Evolutionary conservation across 192 early-diverging fungal genomes (phyloP).

Genomic region (Coemansia pectinata): DNA sequence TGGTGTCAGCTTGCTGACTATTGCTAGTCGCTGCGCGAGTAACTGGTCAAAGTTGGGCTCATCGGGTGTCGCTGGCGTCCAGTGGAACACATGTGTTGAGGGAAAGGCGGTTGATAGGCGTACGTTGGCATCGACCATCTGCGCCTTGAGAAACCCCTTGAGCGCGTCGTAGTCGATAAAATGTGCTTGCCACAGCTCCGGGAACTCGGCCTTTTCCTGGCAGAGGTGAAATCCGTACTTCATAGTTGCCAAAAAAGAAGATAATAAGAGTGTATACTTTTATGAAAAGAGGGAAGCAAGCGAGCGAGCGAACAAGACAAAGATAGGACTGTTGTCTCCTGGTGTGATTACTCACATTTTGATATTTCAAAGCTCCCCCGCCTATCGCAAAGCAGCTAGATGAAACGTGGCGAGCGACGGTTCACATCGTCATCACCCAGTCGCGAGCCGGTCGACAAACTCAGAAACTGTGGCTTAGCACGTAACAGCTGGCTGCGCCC

Average conservation of each 20-base stretch:
- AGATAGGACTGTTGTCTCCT: not conserved
- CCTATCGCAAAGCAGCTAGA: not conserved
- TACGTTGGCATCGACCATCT: slow-evolving; percentile 61
- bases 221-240: slow-evolving; percentile 74
- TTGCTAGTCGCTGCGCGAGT: slow-evolving; percentile 59
- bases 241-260: slow-evolving; percentile 41
- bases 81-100: slow-evolving; percentile 36
- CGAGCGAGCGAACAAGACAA: not conserved
- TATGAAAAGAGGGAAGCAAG: not conserved
- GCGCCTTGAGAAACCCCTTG: slow-evolving; percentile 65
- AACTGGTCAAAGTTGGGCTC: slow-evolving; percentile 59
- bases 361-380: not conserved
- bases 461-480: slow-evolving; percentile 1
- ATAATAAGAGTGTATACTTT: not conserved
- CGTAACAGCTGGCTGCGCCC: not conserved
- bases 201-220: slow-evolving; percentile 65
- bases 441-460: not conserved
- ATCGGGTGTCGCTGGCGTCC: slow-evolving; percentile 4
- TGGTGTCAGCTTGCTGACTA: slow-evolving; percentile 61
- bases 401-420: not conserved
- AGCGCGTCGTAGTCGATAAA: slow-evolving; percentile 74
- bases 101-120: slow-evolving; percentile 43
- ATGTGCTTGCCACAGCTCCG: slow-evolving; percentile 62
- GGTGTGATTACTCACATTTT: not conserved
- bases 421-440: not conserved